Evolutionary conservation across 1,139 yeast species (phyloP), one percentile per base, ranked within the genome.

Genomic region (Diutina pseudorugosa): DNA sequence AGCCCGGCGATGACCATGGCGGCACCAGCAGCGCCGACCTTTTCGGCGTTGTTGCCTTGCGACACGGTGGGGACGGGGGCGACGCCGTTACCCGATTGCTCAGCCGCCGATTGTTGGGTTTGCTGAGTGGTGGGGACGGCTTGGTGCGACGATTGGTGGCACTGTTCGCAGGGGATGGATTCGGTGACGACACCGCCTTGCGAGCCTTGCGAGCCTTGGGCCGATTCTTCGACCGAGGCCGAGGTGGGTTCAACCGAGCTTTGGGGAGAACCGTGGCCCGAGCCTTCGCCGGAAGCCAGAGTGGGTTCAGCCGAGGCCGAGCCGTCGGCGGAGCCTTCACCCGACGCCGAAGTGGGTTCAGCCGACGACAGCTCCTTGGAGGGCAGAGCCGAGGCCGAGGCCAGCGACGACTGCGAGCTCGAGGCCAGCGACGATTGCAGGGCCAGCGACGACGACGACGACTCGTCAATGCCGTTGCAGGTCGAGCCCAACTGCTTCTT

Each of bases 401-500:
- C 47, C 18, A 14, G n/a, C 7, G 47, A 21, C 23, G 12, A n/a
- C n/a, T 42, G 23, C 23, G 67, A 55, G n/a, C 67, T 56, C 16
- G 65, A 56, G 45, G 67, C 55, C 25, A 65, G 57, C 19, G 40
- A 2, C 27, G 50, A 47, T 8, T 27, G 21, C n/a, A 36, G 14
- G 21, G 56, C 23, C 43, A 54, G 16, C 23, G 57, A 50, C 16
- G 54, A 20, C 16, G 57, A 48, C 14, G 55, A 50, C 20, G 50
- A 47, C 20, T 53, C 53, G 21, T 60, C 58, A 60, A 65, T 71
- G 55, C 72, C 76, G 41, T 67, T 58, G 69, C 91, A 85, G 21
- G 81, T 63, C 57, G 67, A 59, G 65, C 77, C 65, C 67, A 86
- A 85, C 30, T 83, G 76, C 49, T 71, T 57, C 60, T 70, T 69